Evolutionary conservation across 2,329 filamentous ascomycete genomes (phyloP), one percentile per base, ranked within the genome.

Genomic region (Trichoderma asperellum): DNA sequence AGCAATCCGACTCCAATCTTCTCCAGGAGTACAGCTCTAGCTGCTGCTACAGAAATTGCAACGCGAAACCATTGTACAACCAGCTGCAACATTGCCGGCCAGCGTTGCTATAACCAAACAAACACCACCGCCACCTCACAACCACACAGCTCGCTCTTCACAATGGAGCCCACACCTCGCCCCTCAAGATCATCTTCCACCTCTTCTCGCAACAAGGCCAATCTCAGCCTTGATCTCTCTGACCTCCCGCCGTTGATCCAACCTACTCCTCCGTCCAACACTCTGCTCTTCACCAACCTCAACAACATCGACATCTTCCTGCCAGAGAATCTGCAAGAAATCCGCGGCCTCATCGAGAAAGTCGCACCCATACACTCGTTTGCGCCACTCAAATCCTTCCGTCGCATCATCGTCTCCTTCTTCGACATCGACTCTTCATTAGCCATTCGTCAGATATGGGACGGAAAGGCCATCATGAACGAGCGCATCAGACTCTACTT

Each of bases 221-320:
- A 85, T 74, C 87, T 93, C 69, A 90, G 88, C 27, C 86, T 96
- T 76, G 92, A 95, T 77, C 87, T 95, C 57, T 91, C 91, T 71
- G 87, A 85, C 76, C 82, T 95, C 53, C 92, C 92, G 61, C 87
- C 91, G 43, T 84, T 92, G 68, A 83, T 84, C 53, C 86, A 88
- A 77, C 92, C 92, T n/a, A 89, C 91, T 32, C 88, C 90, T 67
- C 91, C 92, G 6, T 92, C 91, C 73, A 96, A 96, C 83, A 96
- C 92, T 0, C 89, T 96, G 68, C 88, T 96, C 76, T 91, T 96
- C 77, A 96, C 92, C 75, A 93, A 93, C 82, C 88, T 96, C 70
- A 83, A 89, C 76, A 88, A 92, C 73, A 81, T 85, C 70, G 89
- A 91, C 75, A 89, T 93, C 82, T 96, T 95, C 85, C 84, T 87